Base-by-base conservation (phyloP, 75 land plant genomes). In the Isoetes taiwanensis region DNA sequence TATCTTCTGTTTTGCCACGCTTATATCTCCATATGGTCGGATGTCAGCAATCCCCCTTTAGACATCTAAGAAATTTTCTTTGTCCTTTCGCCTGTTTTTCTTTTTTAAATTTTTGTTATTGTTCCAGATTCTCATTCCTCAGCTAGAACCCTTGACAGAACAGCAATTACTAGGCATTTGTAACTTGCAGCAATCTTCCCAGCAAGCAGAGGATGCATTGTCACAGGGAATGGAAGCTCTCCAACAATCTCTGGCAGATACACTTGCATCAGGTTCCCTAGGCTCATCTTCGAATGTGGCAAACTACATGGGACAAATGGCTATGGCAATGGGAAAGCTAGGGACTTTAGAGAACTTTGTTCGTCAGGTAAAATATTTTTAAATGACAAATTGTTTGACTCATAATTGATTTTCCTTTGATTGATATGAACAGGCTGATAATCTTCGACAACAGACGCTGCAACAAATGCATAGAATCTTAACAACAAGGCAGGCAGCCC, bases 161-260 rank as follows among this genome's bases (percentile, higher is more conserved):
- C 87, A 84, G 38, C 87, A 84, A 41, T 25, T 73, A 1, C 28
- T 76, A 71, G 82, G 77, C 26, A 69, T 84, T 0, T 84, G 69
- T 64, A 77, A 64, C 61, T 71, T 84, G 10, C 84, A 72, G 52
- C 84, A 80, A 0, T 74, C 78, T 0, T 77, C 84, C 20, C 80
- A 76, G 54, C 80, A 84, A 54, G 78, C 87, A 3, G 87, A 84
- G 29, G 87, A 84, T 55, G 87, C 87, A 1, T 69, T 84, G 21
- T 71, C 84, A 0, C 87, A 80, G 54, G 87, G 87, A 16, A 63
- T 77, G 27, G 87, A 84, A 10, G 81, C 74, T 58, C 75, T 84
- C 1, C 87, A 84, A 30, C 76, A 74, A 40, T 70, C 83, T 19
- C 63, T 84, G 0, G 31, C 82, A 3, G 76, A 75, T 6, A 84